Conservation (phyloP, 306 rosid species). For the Sophora flavescens region DNA sequence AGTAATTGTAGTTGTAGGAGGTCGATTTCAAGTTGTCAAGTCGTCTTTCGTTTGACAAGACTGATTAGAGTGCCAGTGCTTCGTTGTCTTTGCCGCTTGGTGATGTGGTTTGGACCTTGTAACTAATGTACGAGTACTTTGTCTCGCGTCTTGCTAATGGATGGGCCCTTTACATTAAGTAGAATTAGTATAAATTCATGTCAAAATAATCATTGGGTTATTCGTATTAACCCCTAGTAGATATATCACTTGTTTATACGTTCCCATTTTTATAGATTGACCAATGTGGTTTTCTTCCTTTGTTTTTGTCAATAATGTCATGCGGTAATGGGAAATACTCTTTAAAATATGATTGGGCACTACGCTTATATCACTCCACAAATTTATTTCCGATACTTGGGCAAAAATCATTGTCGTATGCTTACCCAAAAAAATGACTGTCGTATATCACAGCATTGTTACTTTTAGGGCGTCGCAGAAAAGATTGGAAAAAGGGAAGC, state of each 20-base stretch:
- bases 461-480: no score
- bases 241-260: background rate
- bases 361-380: background rate
- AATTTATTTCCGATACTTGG: no score
- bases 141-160: background rate
- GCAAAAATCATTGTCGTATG: no score
- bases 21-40: constrained; percentile 44
- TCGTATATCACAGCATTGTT: no score
- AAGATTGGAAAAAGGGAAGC: no score
- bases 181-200: background rate
- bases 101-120: constrained; percentile 51
- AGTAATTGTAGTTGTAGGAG: constrained; percentile 45
- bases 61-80: constrained; percentile 44
- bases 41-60: constrained; percentile 46
- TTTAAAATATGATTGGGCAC: background rate
- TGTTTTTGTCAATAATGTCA: background rate
- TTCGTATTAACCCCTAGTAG: background rate
- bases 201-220: background rate
- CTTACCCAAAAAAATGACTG: no score
- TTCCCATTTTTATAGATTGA: background rate
- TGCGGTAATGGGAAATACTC: background rate
- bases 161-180: background rate
- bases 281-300: background rate
- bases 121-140: constrained; percentile 37
- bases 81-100: constrained; percentile 40